Evolutionary conservation across 495 filamentous ascomycete genomes (phyloP).

Genomic region (Cryomyces minteri): DNA sequence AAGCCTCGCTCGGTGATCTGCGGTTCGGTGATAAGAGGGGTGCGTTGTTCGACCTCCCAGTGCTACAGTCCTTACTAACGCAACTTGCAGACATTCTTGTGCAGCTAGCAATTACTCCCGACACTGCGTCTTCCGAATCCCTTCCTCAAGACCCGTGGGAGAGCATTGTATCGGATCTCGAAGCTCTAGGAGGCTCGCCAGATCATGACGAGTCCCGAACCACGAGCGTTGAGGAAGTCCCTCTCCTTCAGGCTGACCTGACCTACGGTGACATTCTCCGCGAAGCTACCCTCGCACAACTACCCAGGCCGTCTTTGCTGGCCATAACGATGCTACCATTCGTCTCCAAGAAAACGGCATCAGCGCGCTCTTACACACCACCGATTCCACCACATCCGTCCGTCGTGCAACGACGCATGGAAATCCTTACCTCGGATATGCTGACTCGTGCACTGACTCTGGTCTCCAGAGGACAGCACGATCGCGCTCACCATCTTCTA

Average conservation of each 20-base stretch:
- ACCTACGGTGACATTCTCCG: conserved; percentile 87
- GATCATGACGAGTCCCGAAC: conserved; percentile 77
- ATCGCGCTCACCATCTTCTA: conserved; percentile 78
- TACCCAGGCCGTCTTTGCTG: conserved; percentile 77
- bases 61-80: conserved; percentile 3
- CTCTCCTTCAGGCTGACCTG: conserved; percentile 87
- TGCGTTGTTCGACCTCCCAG: conserved; percentile 9
- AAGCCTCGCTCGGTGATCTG: conserved; percentile 82
- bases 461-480: conserved; percentile 78
- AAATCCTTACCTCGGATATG: conserved; percentile 96
- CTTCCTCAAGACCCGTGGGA: conserved; percentile 93
- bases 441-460: conserved; percentile 81
- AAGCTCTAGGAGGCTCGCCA: conserved; percentile 79
- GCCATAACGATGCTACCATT: conserved; percentile 97
- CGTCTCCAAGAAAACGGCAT: conserved; percentile 34
- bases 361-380: conserved; percentile 45
- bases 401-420: conserved; percentile 95
- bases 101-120: conserved; percentile 82
- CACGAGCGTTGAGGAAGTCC: conserved; percentile 83
- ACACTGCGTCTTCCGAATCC: conserved; percentile 69
- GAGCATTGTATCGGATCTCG: conserved; percentile 84
- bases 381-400: conserved; percentile 91
- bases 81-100: conserved; percentile 59
- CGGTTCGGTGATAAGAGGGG: conserved; percentile 90
- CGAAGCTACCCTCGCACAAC: conserved; percentile 74